Conservation (phyloP, 805 yeast genomes). For the Zygosaccharomyces pseudorouxii region DNA sequence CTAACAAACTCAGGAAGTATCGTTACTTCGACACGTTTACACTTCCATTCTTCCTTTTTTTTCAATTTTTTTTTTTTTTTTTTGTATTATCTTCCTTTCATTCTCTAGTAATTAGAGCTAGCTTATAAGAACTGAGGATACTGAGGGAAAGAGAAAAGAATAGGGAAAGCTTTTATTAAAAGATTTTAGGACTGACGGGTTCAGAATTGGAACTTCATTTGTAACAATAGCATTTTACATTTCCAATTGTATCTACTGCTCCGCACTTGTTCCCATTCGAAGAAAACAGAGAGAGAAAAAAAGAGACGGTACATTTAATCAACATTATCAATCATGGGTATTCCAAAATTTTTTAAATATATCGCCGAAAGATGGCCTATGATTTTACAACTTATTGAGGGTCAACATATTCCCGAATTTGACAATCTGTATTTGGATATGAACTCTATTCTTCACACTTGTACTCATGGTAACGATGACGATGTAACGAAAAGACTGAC, state of each 20-base stretch:
- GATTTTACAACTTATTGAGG: conserved; percentile 81
- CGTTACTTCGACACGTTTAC: not conserved
- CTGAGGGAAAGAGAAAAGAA: not conserved
- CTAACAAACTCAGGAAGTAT: too few species aligned
- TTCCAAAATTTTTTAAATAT: conserved; percentile 94
- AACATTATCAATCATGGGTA: conserved; percentile 51
- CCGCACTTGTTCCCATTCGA: not conserved
- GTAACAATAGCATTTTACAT: conserved; percentile 1
- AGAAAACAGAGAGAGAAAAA: not conserved
- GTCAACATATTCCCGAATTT: conserved; percentile 81
- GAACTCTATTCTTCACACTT: conserved; percentile 93
- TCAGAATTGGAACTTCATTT: not conserved
- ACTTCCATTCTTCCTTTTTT: not conserved
- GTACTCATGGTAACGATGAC: conserved; percentile 83
- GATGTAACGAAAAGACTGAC: conserved; percentile 58
- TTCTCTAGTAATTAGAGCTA: not conserved
- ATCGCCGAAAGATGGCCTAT: conserved; percentile 99
- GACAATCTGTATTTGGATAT: conserved; percentile 94
- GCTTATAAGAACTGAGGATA: not conserved
- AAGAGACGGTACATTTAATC: not conserved
- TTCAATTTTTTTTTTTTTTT: not conserved
- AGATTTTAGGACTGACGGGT: not conserved
- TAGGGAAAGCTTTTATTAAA: not conserved
- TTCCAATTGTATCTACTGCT: not conserved
- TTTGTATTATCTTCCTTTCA: not conserved